Evolutionary conservation across 176 grass and related monocot species (phyloP), one percentile per base, ranked within the genome.

Genomic region (Eremochloa ophiuroides): DNA sequence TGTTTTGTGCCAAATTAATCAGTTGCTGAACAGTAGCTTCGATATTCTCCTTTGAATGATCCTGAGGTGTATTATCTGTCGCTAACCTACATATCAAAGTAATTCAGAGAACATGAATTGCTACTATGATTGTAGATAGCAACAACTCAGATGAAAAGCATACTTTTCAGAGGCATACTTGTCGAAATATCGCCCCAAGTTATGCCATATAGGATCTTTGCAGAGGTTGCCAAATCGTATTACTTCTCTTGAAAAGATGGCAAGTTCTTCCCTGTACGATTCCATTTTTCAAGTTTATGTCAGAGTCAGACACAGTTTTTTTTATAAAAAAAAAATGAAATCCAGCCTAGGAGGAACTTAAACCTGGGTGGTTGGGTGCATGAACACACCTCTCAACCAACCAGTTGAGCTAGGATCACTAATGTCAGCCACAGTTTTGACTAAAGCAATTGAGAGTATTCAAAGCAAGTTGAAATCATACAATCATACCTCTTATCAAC

Each of bases 131-230:
- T 63, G 42, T 62, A 61, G 6, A 73, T 23, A 76, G 4, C 13
- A 1, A 39, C 26, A 70, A 43, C 10, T 28, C 0, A 48, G 78
- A 80, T 9, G 34, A 75, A 41, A 83, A 35, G 69, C 66, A 85
- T 63, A 91, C 48, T 80, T 87, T 59, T 94, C 58, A 71, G 70
- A 79, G 40, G 62, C 80, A 42, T 95, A 98, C 88, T 98, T 94
- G 25, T 93, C 75, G 9, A 98, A 98, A 84, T 93, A 98, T 67
- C 93, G 95, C 62, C 90, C 90, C 56, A 98, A 84, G 74, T 95
- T 89, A 82, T 98, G 95, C 95, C 95, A 98, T 69, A 84, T 85
- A 53, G 95, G 95, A 69, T 98, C 93, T 87, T 95, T 98, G 75
- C 92, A 95, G 27, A 98, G 86, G 66, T 95, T 42, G 50, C 95